Evolutionary conservation across 2,329 filamentous ascomycete species (phyloP).

Genomic region (Sarocladium kiliense): DNA sequence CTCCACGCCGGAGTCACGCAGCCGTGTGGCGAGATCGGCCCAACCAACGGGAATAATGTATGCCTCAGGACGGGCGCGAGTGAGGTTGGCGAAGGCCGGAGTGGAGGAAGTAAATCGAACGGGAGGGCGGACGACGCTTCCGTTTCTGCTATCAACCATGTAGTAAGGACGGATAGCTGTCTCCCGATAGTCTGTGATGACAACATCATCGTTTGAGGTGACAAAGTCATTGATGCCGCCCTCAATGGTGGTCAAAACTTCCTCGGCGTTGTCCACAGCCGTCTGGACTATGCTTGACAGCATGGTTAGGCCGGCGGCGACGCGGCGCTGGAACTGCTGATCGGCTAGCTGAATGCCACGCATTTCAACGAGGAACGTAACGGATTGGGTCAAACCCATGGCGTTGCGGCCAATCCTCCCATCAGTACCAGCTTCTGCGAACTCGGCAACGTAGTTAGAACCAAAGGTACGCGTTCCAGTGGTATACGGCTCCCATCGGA

Average conservation of each 20-base stretch:
- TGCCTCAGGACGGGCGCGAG: conserved; percentile 22
- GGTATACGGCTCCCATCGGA: conserved; percentile 25
- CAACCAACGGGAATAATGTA: conserved; percentile 25
- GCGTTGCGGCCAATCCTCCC: conserved; percentile 25
- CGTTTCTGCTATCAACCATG: conserved; percentile 23
- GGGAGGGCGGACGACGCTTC: conserved; percentile 19
- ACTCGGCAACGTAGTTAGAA: conserved; percentile 15
- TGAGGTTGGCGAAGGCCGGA: conserved; percentile 22
- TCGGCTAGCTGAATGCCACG: conserved; percentile 25
- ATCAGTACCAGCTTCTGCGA: conserved; percentile 23
- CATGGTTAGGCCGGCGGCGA: conserved; percentile 22
- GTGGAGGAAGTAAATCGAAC: conserved; percentile 25
- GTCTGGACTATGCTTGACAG: conserved; percentile 22
- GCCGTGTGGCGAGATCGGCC: conserved; percentile 21
- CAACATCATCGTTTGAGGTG: conserved; percentile 18
- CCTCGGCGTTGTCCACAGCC: conserved; percentile 21
- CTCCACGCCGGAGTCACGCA: conserved; percentile 19
- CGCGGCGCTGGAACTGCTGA: conserved; percentile 25
- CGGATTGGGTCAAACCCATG: conserved; percentile 23
- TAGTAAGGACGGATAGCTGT: conserved; percentile 16
- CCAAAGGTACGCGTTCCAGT: conserved; percentile 16
- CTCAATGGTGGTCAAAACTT: conserved; percentile 21
- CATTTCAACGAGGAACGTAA: conserved; percentile 24
- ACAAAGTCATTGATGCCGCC: conserved; percentile 21
- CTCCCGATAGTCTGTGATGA: conserved; percentile 22